Conservation (phyloP, 257 asterid genomes). For the Primulina huaijiensis region DNA sequence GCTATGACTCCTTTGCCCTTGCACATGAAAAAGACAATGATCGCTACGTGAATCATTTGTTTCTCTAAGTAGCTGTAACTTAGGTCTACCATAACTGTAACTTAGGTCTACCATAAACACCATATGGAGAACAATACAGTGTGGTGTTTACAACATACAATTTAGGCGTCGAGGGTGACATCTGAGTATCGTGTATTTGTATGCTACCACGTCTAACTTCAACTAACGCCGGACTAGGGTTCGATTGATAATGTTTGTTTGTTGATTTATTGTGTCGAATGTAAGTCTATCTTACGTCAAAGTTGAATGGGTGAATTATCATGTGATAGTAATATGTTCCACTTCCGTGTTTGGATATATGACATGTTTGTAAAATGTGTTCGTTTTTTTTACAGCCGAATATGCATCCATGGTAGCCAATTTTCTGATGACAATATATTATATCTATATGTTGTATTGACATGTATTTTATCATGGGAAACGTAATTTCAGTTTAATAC, state of each 20-base stretch:
- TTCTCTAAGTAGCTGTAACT: background rate
- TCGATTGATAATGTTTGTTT: background rate
- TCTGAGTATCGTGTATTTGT: background rate
- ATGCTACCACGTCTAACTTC: background rate
- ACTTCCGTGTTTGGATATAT: no score
- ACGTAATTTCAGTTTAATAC: no score
- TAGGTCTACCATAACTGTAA: background rate
- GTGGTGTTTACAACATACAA: background rate
- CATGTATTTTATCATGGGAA: no score
- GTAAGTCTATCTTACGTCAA: background rate
- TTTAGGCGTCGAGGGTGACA: background rate
- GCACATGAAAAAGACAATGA: background rate
- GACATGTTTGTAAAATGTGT: no score
- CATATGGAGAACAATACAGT: background rate
- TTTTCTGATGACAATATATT: no score
- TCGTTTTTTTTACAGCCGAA: no score
- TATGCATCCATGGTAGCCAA: no score
- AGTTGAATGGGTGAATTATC: background rate
- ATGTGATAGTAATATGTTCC: background rate
- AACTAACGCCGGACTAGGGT: background rate
- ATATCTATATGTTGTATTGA: no score
- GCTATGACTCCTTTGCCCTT: background rate
- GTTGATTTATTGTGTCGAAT: background rate
- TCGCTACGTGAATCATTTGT: background rate
- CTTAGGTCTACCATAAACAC: background rate